A percentile compares a stretch with the other conserved stretches of the same genome.
phyloP scores from a whole-genome alignment of 78 protist species.

The Dictyostelium purpureum region DNA sequence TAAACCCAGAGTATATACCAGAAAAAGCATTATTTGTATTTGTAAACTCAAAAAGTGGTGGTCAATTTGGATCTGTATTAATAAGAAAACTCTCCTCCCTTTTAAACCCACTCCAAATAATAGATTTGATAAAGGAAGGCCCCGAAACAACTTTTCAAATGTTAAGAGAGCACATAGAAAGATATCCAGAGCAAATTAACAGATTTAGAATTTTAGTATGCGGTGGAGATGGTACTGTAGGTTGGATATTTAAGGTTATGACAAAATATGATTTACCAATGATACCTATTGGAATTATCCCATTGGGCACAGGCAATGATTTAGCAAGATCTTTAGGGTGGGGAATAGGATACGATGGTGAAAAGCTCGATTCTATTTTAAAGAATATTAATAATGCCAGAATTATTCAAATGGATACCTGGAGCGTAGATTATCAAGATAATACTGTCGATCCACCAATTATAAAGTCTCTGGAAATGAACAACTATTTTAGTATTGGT shows the following conservation, averaged over 20 bases:
- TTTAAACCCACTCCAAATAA: constrained; percentile 51
- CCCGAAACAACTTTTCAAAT: neutral
- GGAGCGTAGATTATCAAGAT: neutral
- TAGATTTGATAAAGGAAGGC: constrained; percentile 50
- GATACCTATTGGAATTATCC: constrained; percentile 82
- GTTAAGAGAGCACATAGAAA: neutral
- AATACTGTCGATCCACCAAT: neutral
- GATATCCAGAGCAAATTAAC: constrained; percentile 18
- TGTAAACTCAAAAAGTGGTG: constrained; percentile 73
- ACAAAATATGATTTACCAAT: constrained; percentile 13
- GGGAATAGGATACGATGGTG: constrained; percentile 91
- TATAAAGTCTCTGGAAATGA: constrained; percentile 47
- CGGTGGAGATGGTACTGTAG: constrained; percentile 96
- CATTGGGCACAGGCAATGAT: constrained; percentile 96
- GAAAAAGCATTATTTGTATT: constrained; percentile 17
- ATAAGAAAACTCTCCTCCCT: constrained; percentile 41
- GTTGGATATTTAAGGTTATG: constrained; percentile 87
- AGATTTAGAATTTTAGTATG: constrained; percentile 81
- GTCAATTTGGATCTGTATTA: constrained; percentile 43
- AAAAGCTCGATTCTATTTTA: neutral
- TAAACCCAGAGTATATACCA: neutral
- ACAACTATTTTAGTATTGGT: constrained; percentile 90
- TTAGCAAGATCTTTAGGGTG: constrained; percentile 90
- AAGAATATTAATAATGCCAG: constrained; percentile 5
- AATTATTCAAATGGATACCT: constrained; percentile 62